These are phyloP conservation scores for Geoglossum glabrum DNA, from an alignment of 495 filamentous ascomycete genomes.

Conservation along the genomic window DNA sequence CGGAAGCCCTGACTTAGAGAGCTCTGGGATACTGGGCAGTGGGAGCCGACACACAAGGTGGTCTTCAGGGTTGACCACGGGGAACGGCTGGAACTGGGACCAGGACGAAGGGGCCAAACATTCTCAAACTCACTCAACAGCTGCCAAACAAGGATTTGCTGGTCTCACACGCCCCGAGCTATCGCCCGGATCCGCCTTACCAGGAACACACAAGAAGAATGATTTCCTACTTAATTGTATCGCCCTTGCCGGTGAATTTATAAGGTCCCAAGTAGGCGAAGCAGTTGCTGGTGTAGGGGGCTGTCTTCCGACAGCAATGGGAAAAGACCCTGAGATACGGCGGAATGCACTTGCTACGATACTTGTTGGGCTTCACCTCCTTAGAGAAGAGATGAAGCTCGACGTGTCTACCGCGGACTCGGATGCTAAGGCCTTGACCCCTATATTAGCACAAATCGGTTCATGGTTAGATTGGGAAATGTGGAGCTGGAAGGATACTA, in stretches of 20 bases:
- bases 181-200: neutral
- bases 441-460: slow-evolving; percentile 59
- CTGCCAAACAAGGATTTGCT: neutral
- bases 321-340: slow-evolving; percentile 30
- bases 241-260: slow-evolving; percentile 32
- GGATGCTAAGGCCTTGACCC: slow-evolving; percentile 27
- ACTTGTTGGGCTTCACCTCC: slow-evolving; percentile 60
- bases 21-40: slow-evolving; percentile 45
- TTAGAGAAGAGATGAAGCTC: slow-evolving; percentile 77
- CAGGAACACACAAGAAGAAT: slow-evolving; percentile 5
- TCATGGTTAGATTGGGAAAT: slow-evolving; percentile 66
- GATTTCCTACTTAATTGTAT: slow-evolving; percentile 25
- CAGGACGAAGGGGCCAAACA: slow-evolving; percentile 21
- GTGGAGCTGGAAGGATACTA: slow-evolving; percentile 36
- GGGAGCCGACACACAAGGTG: slow-evolving; percentile 20
- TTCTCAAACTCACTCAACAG: neutral
- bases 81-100: slow-evolving; percentile 54
- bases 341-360: slow-evolving; percentile 42
- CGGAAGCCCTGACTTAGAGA: slow-evolving; percentile 31
- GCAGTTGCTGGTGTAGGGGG: slow-evolving; percentile 30
- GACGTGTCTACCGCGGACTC: slow-evolving; percentile 36
- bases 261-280: slow-evolving; percentile 32
- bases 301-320: slow-evolving; percentile 39
- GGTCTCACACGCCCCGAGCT: neutral
- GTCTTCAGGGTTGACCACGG: slow-evolving; percentile 42